These are phyloP conservation scores for Yamadazyma kitorensis DNA, from an alignment of 805 yeast genomes.

Conservation along the genomic window DNA sequence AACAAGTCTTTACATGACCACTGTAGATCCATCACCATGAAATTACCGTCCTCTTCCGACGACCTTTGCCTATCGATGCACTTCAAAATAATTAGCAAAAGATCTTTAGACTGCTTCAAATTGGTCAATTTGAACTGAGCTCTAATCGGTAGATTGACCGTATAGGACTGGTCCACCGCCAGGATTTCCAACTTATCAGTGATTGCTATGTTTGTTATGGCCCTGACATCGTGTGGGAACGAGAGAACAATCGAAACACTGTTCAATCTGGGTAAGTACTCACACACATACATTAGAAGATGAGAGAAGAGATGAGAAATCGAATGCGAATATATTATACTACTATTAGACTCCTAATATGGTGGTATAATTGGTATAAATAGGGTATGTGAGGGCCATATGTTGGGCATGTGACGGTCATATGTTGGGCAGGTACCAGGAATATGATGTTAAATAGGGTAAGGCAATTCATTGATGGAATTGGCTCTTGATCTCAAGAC, in stretches of 20 bases:
- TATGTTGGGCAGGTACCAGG: no score
- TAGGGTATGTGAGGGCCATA: no score
- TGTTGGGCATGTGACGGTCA: no score
- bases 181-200: not conserved
- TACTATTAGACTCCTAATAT: no score
- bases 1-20: slow-evolving; percentile 47
- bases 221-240: slow-evolving; percentile 2
- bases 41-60: no score
- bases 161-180: not conserved
- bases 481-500: slow-evolving; percentile 8
- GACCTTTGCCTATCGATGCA: no score
- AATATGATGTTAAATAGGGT: no score
- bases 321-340: no score
- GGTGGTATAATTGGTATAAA: no score
- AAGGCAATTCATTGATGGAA: slow-evolving; percentile 9
- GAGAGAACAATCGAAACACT: slow-evolving; percentile 12
- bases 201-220: slow-evolving; percentile 1
- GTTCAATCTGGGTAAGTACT: slow-evolving; percentile 23
- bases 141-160: slow-evolving; percentile 1
- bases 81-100: slow-evolving; percentile 2
- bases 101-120: slow-evolving; percentile 1
- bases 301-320: no score
- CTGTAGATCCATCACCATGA: slow-evolving; percentile 14
- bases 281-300: slow-evolving; percentile 20
- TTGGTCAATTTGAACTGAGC: not conserved